Conservation (phyloP, 2,329 filamentous ascomycete genomes). For the Pseudocercospora crystallina region DNA sequence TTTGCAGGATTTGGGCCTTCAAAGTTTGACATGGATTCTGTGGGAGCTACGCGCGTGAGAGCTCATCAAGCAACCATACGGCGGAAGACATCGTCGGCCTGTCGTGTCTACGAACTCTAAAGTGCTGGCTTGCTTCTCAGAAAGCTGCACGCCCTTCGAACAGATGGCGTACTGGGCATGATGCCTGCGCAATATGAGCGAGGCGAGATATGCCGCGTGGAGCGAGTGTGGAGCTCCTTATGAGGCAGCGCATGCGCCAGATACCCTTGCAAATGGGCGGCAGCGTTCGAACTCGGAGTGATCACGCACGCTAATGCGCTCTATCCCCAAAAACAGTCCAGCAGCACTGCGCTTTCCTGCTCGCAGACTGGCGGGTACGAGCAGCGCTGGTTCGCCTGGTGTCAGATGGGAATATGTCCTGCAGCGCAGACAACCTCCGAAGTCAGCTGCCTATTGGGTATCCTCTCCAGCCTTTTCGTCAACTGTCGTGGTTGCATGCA, state of each 20-base stretch:
- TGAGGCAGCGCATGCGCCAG: slow-evolving; percentile 8
- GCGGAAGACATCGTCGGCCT: slow-evolving; percentile 9
- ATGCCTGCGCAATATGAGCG: neutral
- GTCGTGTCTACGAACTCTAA: slow-evolving; percentile 1
- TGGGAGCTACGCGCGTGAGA: slow-evolving; percentile 8
- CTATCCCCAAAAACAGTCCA: neutral
- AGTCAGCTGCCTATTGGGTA: slow-evolving; percentile 6
- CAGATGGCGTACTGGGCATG: neutral
- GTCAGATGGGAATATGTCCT: slow-evolving; percentile 5
- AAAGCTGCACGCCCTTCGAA: neutral
- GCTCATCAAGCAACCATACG: neutral
- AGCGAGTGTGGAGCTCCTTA: neutral
- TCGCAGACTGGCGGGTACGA: neutral
- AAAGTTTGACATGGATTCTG: slow-evolving; percentile 2
- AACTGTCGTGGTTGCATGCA: slow-evolving; percentile 13
- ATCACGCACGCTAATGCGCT: slow-evolving; percentile 9
- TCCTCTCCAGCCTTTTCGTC: neutral
- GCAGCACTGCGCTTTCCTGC: neutral
- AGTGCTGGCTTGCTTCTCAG: neutral
- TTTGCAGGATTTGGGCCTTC: neutral
- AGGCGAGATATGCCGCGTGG: slow-evolving; percentile 7
- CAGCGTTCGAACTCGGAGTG: slow-evolving; percentile 1
- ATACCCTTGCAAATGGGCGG: neutral
- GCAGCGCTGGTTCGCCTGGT: slow-evolving; percentile 8
- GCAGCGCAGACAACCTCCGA: neutral